Conservation (phyloP, 2,329 filamentous ascomycete species). For the Xylaria sp. region DNA sequence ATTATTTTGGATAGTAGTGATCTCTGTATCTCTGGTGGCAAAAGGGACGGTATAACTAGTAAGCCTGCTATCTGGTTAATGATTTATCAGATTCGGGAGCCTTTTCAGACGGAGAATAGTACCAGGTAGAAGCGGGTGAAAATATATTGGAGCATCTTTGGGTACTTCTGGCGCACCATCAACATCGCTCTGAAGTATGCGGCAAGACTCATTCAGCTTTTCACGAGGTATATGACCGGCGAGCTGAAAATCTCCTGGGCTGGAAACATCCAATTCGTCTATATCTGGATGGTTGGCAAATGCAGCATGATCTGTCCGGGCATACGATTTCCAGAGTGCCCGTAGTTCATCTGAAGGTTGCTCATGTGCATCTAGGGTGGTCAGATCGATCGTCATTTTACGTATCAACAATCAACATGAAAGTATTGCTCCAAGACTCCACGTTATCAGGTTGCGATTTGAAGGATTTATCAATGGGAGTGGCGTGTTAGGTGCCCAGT, state of each 20-base stretch:
- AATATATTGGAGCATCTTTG: slow-evolving; percentile 65
- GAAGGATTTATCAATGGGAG: background rate
- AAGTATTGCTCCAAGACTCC: background rate
- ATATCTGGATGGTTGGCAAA: slow-evolving; percentile 67
- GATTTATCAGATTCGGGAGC: background rate
- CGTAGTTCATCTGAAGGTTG: slow-evolving; percentile 78
- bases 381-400: slow-evolving; percentile 57
- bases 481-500: background rate
- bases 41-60: slow-evolving; percentile 77
- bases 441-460: background rate
- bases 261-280: slow-evolving; percentile 60
- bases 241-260: slow-evolving; percentile 58
- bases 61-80: slow-evolving; percentile 69
- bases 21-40: slow-evolving; percentile 76
- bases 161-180: slow-evolving; percentile 47
- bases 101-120: slow-evolving; percentile 42
- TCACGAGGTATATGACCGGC: slow-evolving; percentile 57
- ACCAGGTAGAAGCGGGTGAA: slow-evolving; percentile 77
- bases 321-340: slow-evolving; percentile 78
- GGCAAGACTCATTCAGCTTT: slow-evolving; percentile 58
- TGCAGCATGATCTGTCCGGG: slow-evolving; percentile 66
- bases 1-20: slow-evolving; percentile 78
- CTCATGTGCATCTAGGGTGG: slow-evolving; percentile 77
- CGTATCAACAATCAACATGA: background rate
- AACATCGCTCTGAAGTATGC: slow-evolving; percentile 52